Conservation (phyloP, 2,329 filamentous ascomycete genomes). For the Phaeosphaeria sp. region DNA sequence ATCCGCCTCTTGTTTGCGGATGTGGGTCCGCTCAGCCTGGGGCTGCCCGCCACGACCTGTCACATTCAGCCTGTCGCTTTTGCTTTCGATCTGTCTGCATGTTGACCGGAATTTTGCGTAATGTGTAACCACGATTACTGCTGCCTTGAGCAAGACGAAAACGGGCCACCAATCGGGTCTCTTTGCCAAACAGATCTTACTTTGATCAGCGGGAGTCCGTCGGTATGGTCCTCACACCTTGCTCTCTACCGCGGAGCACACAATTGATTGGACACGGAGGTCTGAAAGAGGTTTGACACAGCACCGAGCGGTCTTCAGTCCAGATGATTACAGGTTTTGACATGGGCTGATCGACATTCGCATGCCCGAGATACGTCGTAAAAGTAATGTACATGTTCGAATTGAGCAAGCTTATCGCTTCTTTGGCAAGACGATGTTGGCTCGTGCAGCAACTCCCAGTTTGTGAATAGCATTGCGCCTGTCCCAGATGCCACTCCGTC, state of each 20-base stretch:
- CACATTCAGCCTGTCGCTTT: not conserved
- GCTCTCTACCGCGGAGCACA: not conserved
- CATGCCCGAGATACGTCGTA: not conserved
- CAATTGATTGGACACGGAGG: not conserved
- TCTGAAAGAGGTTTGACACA: not conserved
- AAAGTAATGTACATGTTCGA: slow-evolving; percentile 5
- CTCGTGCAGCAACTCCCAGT: slow-evolving; percentile 76
- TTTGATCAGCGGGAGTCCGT: not conserved
- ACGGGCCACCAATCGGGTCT: not conserved
- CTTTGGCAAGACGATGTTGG: slow-evolving; percentile 64
- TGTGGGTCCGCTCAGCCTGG: not conserved
- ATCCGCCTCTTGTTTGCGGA: not conserved
- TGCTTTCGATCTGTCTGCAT: not conserved
- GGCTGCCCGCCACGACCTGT: not conserved
- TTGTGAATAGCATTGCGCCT: slow-evolving; percentile 80
- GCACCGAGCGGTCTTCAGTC: not conserved
- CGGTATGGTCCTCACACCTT: no score
- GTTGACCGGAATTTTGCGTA: not conserved
- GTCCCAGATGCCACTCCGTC: slow-evolving; percentile 84
- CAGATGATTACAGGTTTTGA: not conserved
- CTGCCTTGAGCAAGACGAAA: not conserved
- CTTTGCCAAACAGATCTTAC: no score
- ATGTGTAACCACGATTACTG: not conserved
- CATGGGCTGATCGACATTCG: not conserved
- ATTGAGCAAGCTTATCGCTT: slow-evolving; percentile 32